These are phyloP conservation scores for Saccharomycopsis crataegensis DNA, from an alignment of 1,139 yeast species.

Conservation along the genomic window DNA sequence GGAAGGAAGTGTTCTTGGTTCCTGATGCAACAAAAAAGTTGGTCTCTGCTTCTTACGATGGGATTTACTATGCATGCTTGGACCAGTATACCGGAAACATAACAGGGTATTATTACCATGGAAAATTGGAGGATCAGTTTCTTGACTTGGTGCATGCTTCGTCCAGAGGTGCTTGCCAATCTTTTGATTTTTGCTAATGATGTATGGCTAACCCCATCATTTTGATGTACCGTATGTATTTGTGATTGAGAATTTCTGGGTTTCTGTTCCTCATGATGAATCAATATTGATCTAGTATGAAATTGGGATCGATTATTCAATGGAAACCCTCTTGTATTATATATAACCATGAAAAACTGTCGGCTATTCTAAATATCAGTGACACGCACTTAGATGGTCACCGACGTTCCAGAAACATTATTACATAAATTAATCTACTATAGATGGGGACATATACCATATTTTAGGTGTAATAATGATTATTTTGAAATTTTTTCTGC, in stretches of 20 bases:
- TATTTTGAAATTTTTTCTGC: no score
- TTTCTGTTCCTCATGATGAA: neutral
- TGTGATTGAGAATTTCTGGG: no score
- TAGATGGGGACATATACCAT: no score
- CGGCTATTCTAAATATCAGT: no score
- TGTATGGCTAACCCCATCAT: neutral
- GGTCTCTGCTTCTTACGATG: slow-evolving; percentile 84
- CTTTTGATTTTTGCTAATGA: slow-evolving; percentile 28
- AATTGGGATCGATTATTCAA: no score
- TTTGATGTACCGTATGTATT: neutral
- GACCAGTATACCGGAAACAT: slow-evolving; percentile 71
- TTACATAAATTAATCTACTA: no score
- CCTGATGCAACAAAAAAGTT: slow-evolving; percentile 72
- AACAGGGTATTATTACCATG: slow-evolving; percentile 76
- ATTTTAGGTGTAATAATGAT: no score
- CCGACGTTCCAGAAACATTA: no score
- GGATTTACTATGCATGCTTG: slow-evolving; percentile 82
- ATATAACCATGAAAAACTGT: no score
- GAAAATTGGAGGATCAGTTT: slow-evolving; percentile 53
- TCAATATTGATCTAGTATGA: neutral
- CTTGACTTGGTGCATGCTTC: slow-evolving; percentile 41
- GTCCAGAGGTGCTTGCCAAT: slow-evolving; percentile 32
- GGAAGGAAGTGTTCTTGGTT: slow-evolving; percentile 85
- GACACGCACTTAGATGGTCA: no score
- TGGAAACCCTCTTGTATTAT: no score